Evolutionary conservation across 768 basidiomycete genomes (phyloP), one percentile per base, ranked within the genome.

Genomic region (Russula earlei): DNA sequence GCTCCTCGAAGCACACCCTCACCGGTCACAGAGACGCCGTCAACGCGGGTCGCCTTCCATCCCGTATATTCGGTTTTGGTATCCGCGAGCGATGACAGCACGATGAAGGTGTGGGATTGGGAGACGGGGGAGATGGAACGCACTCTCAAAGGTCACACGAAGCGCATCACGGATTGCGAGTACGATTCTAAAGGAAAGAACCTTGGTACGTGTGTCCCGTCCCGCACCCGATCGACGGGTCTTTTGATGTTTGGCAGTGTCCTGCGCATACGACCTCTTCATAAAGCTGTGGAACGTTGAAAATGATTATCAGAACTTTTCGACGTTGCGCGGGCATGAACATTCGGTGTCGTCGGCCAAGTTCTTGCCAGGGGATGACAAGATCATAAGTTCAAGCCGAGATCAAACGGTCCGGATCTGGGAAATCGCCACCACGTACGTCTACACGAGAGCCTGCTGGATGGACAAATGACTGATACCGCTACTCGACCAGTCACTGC

Each of bases 71-170:
- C 71, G 36, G 67, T 73, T 2, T 47, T 82, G 22, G 81, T 74
- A 1, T 75, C 72, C n/a, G 78, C 78, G 17, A 77, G 76, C 57
- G 80, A 79, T 45, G 81, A 82, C 62, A 66, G 75, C 41, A 80
- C 71, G 20, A 68, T 82, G 49, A 81, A 81, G 68, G 71, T 81
- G 5, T 82, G 80, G 79, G 81, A 82, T 61, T 82, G 79, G 79
- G 80, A 81, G 66, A 75, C 74, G 14, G 81, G 81, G 37, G 80
- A 81, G 52, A 74, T 80, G 58, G 80, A 82, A 65, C 63, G 77
- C 58, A 82, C 81, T 37, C 65, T 81, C 25, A 81, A 81, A 62
- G 79, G 80, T 5, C 81, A 83, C 67, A 82, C 81, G 20, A 77
- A 77, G 62, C 72, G 72, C 15, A 78, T 83, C 6, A 75, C 71